phyloP scores from a whole-genome alignment of 192 early-diverging fungal species.

The Gigaspora rosea region DNA sequence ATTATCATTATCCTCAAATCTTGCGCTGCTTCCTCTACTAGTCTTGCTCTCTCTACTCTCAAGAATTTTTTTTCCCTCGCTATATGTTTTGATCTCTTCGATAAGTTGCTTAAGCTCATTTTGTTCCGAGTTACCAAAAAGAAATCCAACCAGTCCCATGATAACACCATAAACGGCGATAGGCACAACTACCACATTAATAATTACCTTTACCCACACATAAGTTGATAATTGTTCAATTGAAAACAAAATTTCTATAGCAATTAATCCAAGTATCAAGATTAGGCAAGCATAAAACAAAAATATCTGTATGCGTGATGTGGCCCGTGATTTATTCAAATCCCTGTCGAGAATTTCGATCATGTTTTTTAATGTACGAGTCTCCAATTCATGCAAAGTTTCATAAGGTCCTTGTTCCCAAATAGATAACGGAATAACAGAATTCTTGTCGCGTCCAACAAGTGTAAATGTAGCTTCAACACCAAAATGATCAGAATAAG shows the following conservation, averaged over 20 bases:
- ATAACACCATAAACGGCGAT: constrained; percentile 9
- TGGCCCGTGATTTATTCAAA: constrained; percentile 5
- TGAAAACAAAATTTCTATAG: background rate
- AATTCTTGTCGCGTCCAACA: constrained; percentile 26
- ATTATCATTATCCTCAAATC: background rate
- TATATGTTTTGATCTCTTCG: constrained; percentile 22
- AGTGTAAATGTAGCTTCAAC: constrained; percentile 50
- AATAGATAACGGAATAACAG: constrained; percentile 28
- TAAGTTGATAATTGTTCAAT: background rate
- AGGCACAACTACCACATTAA: background rate
- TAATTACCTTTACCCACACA: constrained; percentile 12
- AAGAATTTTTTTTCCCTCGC: constrained; percentile 25
- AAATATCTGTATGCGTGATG: background rate
- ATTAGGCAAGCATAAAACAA: constrained; percentile 16
- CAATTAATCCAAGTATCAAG: constrained; percentile 1
- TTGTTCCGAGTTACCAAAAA: constrained; percentile 26
- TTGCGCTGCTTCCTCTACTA: background rate
- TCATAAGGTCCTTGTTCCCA: constrained; percentile 18
- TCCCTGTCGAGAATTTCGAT: background rate
- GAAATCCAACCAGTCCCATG: constrained; percentile 24
- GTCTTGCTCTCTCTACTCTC: constrained; percentile 28
- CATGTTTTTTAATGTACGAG: constrained; percentile 14
- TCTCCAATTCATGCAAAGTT: constrained; percentile 13
- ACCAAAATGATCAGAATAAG: constrained; percentile 56
- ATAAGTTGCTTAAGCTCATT: background rate